Conservation (phyloP, 2,329 filamentous ascomycete genomes). For the Penicillium nordicum region DNA sequence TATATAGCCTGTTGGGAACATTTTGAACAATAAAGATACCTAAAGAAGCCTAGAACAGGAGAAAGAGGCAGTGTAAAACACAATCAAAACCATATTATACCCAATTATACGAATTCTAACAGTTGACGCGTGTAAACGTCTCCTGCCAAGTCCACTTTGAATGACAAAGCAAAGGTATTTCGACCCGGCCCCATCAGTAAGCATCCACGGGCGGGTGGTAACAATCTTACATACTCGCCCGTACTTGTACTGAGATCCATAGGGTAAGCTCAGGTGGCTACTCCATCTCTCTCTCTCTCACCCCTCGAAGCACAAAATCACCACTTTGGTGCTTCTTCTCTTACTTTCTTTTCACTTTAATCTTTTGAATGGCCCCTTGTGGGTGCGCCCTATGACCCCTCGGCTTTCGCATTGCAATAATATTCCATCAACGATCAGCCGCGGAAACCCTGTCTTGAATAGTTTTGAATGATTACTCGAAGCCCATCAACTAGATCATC, state of each 20-base stretch:
- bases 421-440: neutral
- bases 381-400: slow-evolving; percentile 16
- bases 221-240: neutral
- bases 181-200: slow-evolving; percentile 2
- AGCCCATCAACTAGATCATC: neutral
- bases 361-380: slow-evolving; percentile 22
- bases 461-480: slow-evolving; percentile 1
- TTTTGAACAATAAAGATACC: neutral
- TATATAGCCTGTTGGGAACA: too few relatives aligned
- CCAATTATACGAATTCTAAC: neutral
- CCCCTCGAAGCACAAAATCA: slow-evolving; percentile 10
- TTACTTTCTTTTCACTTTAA: slow-evolving; percentile 1
- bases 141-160: neutral
- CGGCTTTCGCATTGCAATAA: slow-evolving; percentile 3
- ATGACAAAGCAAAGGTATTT: slow-evolving; percentile 6
- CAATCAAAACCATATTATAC: neutral
- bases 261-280: slow-evolving; percentile 5
- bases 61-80: neutral
- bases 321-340: slow-evolving; percentile 2
- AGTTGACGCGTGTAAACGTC: slow-evolving; percentile 5
- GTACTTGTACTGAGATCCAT: slow-evolving; percentile 4
- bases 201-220: slow-evolving; percentile 1
- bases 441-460: slow-evolving; percentile 3
- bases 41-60: neutral
- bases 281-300: neutral